These are phyloP conservation scores for Clonostachys byssicola DNA, from an alignment of 2,329 filamentous ascomycete genomes.

Conservation along the genomic window DNA sequence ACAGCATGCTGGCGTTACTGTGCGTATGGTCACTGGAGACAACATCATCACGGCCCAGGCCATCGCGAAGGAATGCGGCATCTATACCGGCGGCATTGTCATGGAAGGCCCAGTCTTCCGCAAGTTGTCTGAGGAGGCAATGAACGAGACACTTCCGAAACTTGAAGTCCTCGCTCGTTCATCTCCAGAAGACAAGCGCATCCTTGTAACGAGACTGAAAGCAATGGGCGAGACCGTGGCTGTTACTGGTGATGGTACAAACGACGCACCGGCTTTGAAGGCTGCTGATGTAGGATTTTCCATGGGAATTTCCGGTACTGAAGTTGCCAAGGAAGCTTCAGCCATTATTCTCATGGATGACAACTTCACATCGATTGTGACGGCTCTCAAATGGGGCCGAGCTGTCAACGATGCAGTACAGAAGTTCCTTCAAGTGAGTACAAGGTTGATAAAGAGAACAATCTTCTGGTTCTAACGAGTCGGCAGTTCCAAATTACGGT, in stretches of 20 bases:
- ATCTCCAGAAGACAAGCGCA: constrained; percentile 55
- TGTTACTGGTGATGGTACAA: constrained; percentile 64
- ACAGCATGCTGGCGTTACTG: constrained; percentile 60
- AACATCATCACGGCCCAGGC: constrained; percentile 62
- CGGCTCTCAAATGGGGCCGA: constrained; percentile 64
- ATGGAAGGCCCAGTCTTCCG: constrained; percentile 63
- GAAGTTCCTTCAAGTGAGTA: constrained; percentile 57
- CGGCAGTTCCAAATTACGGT: constrained; percentile 61
- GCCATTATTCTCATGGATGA: constrained; percentile 65
- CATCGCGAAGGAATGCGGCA: constrained; percentile 61
- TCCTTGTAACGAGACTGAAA: constrained; percentile 51
- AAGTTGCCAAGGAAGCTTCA: constrained; percentile 66
- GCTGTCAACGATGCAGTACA: constrained; percentile 65
- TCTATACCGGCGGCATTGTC: constrained; percentile 56
- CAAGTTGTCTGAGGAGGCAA: constrained; percentile 46
- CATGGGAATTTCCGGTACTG: constrained; percentile 64
- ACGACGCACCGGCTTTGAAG: constrained; percentile 62
- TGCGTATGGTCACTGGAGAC: constrained; percentile 72
- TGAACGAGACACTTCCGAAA: constrained; percentile 45
- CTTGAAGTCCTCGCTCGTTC: constrained; percentile 50
- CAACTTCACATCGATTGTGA: constrained; percentile 63
- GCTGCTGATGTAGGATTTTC: constrained; percentile 65
- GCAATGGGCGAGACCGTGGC: constrained; percentile 53
- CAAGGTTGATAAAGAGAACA: background rate
- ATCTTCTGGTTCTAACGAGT: constrained; percentile 1